Base-by-base conservation (phyloP, 331 rosid genomes). In the Prunus yedoensis region DNA sequence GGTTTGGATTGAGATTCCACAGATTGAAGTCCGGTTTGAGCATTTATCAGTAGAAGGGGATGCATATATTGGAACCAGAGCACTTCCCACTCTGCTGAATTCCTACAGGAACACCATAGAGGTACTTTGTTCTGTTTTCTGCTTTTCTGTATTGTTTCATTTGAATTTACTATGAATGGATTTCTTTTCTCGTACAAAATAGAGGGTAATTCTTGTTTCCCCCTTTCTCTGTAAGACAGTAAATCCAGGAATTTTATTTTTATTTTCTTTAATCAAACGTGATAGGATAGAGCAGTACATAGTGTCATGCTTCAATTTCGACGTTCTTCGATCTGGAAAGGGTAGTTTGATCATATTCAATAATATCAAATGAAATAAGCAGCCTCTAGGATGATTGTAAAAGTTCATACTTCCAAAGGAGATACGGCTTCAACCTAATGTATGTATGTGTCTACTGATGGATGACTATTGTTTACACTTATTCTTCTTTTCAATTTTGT, bases 41-140 rank as follows among this genome's bases (percentile, higher is more conserved):
- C 30, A 89, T 67, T 77, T 89, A 46, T 82, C 85, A 43, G 53
- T 85, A 5, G 90, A 87, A 77, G 94, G 92, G n/a, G 86, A 89
- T 80, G 91, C 86, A 23, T 84, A 85, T 79, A 72, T 82, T 85
- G 94, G 94, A 59, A 86, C 82, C 68, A 84, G 94, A 65, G 94
- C 92, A 6, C 81, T 90, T 49, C 92, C 95, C 56, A 84, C 92
- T 30, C 71, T 90, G 17, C 52, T 88, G 67, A 90, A 88, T 76
- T 77, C 88, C 68, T 67, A 86, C 20, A 14, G 82, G 51, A 87
- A 89, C 72, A 66, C 77, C 56, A 64, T 82, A 4, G 87, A 89
- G 86, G 92, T 89, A 79, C 59, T 68, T 49, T 21, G 4, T 67
- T 67, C 71, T 67, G 23, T n/a, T 17, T 32, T 41, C 30, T 68